phyloP scores from a whole-genome alignment of 805 yeast genomes.

The Yarrowia sp. region DNA sequence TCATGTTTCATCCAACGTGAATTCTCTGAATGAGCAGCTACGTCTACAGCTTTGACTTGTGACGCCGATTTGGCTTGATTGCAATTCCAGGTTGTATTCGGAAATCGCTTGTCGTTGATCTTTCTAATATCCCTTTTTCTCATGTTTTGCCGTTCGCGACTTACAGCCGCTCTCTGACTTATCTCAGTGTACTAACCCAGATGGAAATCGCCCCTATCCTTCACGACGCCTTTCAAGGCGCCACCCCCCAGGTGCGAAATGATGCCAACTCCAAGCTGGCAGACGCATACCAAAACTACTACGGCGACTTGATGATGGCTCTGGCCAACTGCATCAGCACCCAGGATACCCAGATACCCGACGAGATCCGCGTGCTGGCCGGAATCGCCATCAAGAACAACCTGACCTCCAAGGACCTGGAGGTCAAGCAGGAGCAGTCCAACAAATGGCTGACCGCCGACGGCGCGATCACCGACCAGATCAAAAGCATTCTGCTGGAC shows the following conservation, averaged over 20 bases:
- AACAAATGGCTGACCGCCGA: slow-evolving; percentile 78
- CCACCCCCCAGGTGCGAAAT: slow-evolving; percentile 57
- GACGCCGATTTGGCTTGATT: too few species aligned
- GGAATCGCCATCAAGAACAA: slow-evolving; percentile 88
- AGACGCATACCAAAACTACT: slow-evolving; percentile 74
- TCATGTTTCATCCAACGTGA: too few species aligned
- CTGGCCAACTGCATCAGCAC: slow-evolving; percentile 76
- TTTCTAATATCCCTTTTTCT: too few species aligned
- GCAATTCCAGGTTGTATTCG: too few species aligned
- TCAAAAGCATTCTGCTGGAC: slow-evolving; percentile 66
- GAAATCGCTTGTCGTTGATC: too few species aligned
- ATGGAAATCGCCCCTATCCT: slow-evolving; percentile 70
- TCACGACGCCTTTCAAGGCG: slow-evolving; percentile 76
- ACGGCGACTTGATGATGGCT: slow-evolving; percentile 70
- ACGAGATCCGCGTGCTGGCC: slow-evolving; percentile 91
- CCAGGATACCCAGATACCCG: slow-evolving; percentile 56
- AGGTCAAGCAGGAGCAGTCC: slow-evolving; percentile 63
- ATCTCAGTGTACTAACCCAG: slow-evolving; percentile 7
- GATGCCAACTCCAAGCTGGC: slow-evolving; percentile 80
- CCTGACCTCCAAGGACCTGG: slow-evolving; percentile 77
- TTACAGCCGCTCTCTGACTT: background rate
- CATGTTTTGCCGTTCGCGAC: too few species aligned
- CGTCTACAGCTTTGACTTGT: too few species aligned
- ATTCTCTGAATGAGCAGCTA: too few species aligned
- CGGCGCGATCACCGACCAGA: slow-evolving; percentile 60